Base-by-base conservation (phyloP, 495 filamentous ascomycete genomes). In the Penicillium manginii region DNA sequence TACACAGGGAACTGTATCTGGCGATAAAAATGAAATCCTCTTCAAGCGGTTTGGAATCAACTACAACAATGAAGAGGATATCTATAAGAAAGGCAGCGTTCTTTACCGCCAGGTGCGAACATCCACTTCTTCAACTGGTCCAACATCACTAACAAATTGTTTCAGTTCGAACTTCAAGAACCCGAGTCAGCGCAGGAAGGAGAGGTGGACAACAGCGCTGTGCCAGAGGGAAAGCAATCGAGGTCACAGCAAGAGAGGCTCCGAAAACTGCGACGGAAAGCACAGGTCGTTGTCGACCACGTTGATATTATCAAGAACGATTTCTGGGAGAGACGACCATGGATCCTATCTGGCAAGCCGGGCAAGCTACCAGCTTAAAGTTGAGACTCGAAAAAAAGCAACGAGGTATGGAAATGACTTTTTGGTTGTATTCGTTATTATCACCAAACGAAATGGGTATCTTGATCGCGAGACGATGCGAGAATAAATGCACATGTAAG, bases 1-100 rank as follows among this genome's bases (percentile, higher is more conserved):
- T 12, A 26, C 61, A 2, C 46, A 96, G 87, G 92, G 93, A 2
- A 96, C 93, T 0, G 70, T 91, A 1, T 83, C 93, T 0, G 78
- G 84, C 3, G 91, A 97, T 62, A 98, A 98, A 78, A 94, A 98
- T 56, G 94, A 98, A 74, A 93, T 98, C 31, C 81, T 98, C 3
- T 98, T 94, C 71, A 90, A 88, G 10, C 82, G 82, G 32, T 97
- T 96, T 70, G 82, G 84, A 2, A 93, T 97, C 62, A 98, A 98
- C 68, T 98, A 98, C 76, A 98, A 98, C 73, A 92, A 96, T 63
- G 94, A 98, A 71, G 84, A 84, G 0, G 92, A 96, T 47, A 91
- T 94, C 3, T 96, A 86, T 70, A 94, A 88, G 74, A 98, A 97
- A 71, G 94, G 94, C 9, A 97, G 90, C 55, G 88, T 97, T 2